Percentiles rank a stretch among this genome's conserved stretches.
phyloP scores from a whole-genome alignment of 345 rosid species.

The Dovyalis caffra region DNA sequence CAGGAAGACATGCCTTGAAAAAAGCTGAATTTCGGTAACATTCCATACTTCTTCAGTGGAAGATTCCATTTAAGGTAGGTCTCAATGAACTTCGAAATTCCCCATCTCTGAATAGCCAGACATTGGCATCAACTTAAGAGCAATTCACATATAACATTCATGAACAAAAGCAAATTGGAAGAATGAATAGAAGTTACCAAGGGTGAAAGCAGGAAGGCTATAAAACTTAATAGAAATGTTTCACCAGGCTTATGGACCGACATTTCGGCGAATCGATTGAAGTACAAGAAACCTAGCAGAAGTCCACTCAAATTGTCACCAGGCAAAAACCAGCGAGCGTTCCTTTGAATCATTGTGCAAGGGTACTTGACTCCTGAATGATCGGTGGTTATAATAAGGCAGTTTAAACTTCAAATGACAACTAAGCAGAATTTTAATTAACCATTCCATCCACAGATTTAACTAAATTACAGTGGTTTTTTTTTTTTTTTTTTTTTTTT shows the following conservation, averaged over 20 bases:
- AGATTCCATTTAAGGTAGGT: constrained; percentile 19
- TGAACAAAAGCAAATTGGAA: not conserved
- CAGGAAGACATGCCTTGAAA: constrained; percentile 15
- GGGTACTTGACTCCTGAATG: constrained; percentile 30
- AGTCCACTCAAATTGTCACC: not conserved
- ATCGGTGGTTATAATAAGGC: not conserved
- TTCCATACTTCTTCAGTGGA: constrained; percentile 29
- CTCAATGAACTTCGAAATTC: constrained; percentile 22
- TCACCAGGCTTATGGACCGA: constrained; percentile 44
- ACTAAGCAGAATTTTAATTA: too few relatives aligned
- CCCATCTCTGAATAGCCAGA: constrained; percentile 21
- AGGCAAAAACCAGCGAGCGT: constrained; percentile 31
- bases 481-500: too few relatives aligned
- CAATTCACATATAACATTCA: not conserved
- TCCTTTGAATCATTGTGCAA: constrained; percentile 37
- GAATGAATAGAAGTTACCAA: constrained; percentile 21
- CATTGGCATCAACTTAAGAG: not conserved
- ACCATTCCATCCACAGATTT: not conserved
- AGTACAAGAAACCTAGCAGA: constrained; percentile 19
- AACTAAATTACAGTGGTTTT: not conserved
- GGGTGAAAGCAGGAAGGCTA: constrained; percentile 36
- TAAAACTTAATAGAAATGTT: constrained; percentile 13
- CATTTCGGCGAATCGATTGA: constrained; percentile 35
- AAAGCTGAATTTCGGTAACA: constrained; percentile 25
- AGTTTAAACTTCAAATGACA: not conserved